phyloP scores from a whole-genome alignment of 352 stramenopile genomes.

The Phytophthora nicotianae region DNA sequence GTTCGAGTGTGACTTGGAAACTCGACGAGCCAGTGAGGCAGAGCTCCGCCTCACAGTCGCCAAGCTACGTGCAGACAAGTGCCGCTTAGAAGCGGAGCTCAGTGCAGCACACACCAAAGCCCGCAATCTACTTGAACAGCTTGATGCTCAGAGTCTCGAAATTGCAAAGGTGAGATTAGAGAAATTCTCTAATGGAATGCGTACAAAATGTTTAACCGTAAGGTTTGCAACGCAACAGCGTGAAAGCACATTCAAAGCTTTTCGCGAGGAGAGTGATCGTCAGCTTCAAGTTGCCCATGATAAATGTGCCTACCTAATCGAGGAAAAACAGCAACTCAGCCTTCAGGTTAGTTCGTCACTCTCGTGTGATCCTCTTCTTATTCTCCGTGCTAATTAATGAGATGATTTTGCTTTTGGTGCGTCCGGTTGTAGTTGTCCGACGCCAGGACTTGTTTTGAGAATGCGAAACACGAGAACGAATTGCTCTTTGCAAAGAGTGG shows the following conservation, averaged over 20 bases:
- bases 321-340: conserved; percentile 25
- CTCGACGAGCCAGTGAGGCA: conserved; percentile 22
- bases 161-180: conserved; percentile 16
- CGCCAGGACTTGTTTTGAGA: conserved; percentile 19
- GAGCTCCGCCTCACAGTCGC: conserved; percentile 48
- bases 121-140: conserved; percentile 20
- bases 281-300: conserved; percentile 8
- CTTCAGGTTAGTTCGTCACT: conserved; percentile 16
- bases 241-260: conserved; percentile 11
- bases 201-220: too few relatives aligned
- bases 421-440: conserved; percentile 16
- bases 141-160: conserved; percentile 18
- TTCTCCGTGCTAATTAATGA: neutral
- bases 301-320: conserved; percentile 13
- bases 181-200: too few relatives aligned
- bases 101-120: conserved; percentile 20
- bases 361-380: neutral
- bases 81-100: conserved; percentile 47
- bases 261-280: conserved; percentile 17
- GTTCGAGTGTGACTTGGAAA: conserved; percentile 43
- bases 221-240: conserved; percentile 6
- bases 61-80: conserved; percentile 50
- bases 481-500: conserved; percentile 25
- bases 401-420: neutral
- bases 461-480: conserved; percentile 22